Conservation (phyloP, 768 basidiomycete species). For the Russula earlei region DNA sequence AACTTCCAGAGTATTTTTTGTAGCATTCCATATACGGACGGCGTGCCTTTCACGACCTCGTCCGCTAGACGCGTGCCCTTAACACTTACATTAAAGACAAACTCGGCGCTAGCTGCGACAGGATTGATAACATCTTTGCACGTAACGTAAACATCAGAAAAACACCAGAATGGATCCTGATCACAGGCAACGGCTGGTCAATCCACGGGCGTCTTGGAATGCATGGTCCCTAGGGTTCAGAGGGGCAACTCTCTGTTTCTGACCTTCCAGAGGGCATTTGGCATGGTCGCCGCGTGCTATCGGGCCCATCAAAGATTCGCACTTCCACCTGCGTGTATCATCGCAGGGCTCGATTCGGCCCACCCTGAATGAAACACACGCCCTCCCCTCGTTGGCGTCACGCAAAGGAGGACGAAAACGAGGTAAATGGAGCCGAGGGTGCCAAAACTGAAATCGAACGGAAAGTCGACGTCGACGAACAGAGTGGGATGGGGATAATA, state of each 20-base stretch:
- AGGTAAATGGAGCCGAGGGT: no score
- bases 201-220: background rate
- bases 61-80: no score
- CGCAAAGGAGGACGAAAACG: constrained; percentile 28
- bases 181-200: background rate
- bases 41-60: constrained; percentile 14
- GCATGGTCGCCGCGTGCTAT: constrained; percentile 6
- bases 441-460: no score
- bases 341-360: constrained; percentile 4
- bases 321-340: constrained; percentile 3
- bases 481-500: no score
- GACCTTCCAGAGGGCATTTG: background rate
- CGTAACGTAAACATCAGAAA: constrained; percentile 9
- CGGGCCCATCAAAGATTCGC: constrained; percentile 6
- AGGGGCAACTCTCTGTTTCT: background rate
- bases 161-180: background rate
- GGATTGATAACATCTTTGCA: constrained; percentile 12
- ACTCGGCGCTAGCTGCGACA: no score
- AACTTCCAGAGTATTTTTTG: constrained; percentile 70
- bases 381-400: constrained; percentile 14
- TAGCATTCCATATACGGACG: constrained; percentile 22
- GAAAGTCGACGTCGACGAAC: no score
- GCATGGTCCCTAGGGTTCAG: background rate
- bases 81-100: no score
- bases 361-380: constrained; percentile 12